Conservation (phyloP, 352 stramenopile genomes). For the Phytophthora sp. region DNA sequence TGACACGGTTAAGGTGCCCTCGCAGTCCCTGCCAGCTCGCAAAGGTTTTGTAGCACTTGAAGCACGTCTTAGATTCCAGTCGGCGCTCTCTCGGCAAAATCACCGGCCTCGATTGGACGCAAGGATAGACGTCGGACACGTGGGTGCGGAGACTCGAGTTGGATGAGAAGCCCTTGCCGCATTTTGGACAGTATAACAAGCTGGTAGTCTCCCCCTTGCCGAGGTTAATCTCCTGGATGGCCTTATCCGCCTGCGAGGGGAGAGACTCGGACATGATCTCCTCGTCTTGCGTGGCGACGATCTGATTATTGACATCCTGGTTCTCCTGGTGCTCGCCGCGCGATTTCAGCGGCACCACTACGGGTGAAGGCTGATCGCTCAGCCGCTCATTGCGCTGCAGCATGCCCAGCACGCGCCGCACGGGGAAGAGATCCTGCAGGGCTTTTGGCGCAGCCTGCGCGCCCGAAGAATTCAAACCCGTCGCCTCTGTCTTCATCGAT, state of each 20-base stretch:
- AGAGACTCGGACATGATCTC: slow-evolving; percentile 20
- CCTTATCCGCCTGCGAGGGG: slow-evolving; percentile 20
- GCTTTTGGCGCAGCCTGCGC: slow-evolving; percentile 1
- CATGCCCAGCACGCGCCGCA: slow-evolving; percentile 13
- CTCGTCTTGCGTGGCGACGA: background rate
- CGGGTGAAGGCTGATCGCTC: slow-evolving; percentile 9
- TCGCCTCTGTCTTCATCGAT: slow-evolving; percentile 24
- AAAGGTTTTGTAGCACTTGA: slow-evolving; percentile 42
- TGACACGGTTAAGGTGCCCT: slow-evolving; percentile 35
- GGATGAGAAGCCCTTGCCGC: slow-evolving; percentile 19
- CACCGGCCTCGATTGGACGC: slow-evolving; percentile 7
- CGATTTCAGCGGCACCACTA: slow-evolving; percentile 1
- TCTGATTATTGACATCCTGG: slow-evolving; percentile 7
- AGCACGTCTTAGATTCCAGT: slow-evolving; percentile 31
- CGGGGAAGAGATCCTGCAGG: slow-evolving; percentile 17
- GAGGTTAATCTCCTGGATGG: background rate
- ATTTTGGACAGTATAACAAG: slow-evolving; percentile 10
- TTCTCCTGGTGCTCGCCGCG: slow-evolving; percentile 16
- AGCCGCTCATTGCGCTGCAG: slow-evolving; percentile 18
- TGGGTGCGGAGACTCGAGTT: slow-evolving; percentile 25
- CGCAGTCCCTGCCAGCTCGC: slow-evolving; percentile 35
- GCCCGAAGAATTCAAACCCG: slow-evolving; percentile 5
- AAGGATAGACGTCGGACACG: slow-evolving; percentile 14
- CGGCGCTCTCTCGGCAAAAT: slow-evolving; percentile 11
- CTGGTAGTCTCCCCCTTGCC: slow-evolving; percentile 4